These are phyloP conservation scores for Filobasidium uniguttulatum DNA, from an alignment of 1,284 basidiomycete species.

Conservation along the genomic window DNA sequence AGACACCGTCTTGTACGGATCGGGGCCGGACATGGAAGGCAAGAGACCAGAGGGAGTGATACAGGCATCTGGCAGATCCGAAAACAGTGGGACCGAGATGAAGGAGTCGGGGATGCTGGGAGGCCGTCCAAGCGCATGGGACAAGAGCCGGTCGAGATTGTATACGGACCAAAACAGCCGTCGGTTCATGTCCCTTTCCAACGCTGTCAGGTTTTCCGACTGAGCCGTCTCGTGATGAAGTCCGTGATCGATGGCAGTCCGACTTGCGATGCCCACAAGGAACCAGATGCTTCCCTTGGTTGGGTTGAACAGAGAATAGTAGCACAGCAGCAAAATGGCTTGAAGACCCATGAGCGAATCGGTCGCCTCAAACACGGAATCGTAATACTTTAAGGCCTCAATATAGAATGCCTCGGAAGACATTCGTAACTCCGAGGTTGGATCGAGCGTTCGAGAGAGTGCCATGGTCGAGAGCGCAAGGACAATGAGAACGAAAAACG, in stretches of 20 bases:
- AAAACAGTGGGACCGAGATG: conserved; percentile 32
- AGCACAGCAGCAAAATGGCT: conserved; percentile 36
- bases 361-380: conserved; percentile 36
- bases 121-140: conserved; percentile 35
- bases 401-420: conserved; percentile 39
- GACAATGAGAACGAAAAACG: conserved; percentile 39
- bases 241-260: conserved; percentile 37
- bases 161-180: conserved; percentile 37
- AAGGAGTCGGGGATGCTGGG: conserved; percentile 38
- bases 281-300: conserved; percentile 38
- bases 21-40: conserved; percentile 26
- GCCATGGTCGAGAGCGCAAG: conserved; percentile 38
- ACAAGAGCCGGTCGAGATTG: conserved; percentile 37
- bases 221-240: conserved; percentile 37
- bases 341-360: conserved; percentile 35
- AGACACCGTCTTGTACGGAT: conserved; percentile 35
- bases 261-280: conserved; percentile 35
- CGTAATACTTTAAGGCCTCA: conserved; percentile 37
- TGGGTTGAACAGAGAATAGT: conserved; percentile 38
- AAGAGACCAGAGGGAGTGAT: conserved; percentile 26
- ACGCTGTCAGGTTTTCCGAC: conserved; percentile 29
- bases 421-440: conserved; percentile 36
- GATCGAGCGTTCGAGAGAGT: conserved; percentile 36
- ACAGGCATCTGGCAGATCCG: conserved; percentile 31
- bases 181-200: conserved; percentile 38